These are phyloP conservation scores for Waltergamsia citrina DNA, from an alignment of 2,329 filamentous ascomycete species.

Conservation along the genomic window DNA sequence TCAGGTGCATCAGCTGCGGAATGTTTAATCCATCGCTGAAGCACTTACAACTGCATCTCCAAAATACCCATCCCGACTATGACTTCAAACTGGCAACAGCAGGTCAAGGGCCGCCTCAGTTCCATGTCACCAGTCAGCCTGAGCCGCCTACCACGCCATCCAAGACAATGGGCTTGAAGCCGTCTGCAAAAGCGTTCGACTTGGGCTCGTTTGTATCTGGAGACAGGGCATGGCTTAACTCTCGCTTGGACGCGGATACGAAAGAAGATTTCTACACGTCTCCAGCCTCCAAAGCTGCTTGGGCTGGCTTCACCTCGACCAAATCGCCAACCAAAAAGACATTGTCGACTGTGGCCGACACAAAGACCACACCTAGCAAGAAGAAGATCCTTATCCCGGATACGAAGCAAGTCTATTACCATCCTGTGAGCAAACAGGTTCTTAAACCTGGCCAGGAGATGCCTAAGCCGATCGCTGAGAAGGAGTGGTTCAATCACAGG, in stretches of 20 bases:
- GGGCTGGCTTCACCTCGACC: background rate
- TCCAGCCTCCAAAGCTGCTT: background rate
- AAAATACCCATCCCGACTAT: slow-evolving; percentile 27
- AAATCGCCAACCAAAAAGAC: background rate
- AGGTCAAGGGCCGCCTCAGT: slow-evolving; percentile 25
- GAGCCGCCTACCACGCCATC: slow-evolving; percentile 17
- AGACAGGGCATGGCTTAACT: slow-evolving; percentile 34
- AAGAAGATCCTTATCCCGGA: slow-evolving; percentile 33
- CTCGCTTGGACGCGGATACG: slow-evolving; percentile 26
- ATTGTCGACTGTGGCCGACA: background rate
- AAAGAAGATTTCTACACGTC: slow-evolving; percentile 15
- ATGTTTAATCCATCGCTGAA: slow-evolving; percentile 34
- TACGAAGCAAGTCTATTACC: slow-evolving; percentile 43
- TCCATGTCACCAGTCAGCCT: slow-evolving; percentile 24
- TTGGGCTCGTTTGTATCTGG: slow-evolving; percentile 32
- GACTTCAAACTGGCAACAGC: slow-evolving; percentile 27
- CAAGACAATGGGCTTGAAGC: slow-evolving; percentile 31
- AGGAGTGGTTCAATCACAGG: slow-evolving; percentile 48
- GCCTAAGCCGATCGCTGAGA: slow-evolving; percentile 32
- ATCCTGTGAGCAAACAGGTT: slow-evolving; percentile 44
- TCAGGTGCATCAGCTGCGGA: slow-evolving; percentile 41
- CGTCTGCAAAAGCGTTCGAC: slow-evolving; percentile 31
- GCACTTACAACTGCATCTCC: slow-evolving; percentile 39
- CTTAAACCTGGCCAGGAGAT: slow-evolving; percentile 39
- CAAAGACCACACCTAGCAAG: slow-evolving; percentile 1